Conservation (phyloP, 345 rosid genomes). For the Aquilaria malaccensis region DNA sequence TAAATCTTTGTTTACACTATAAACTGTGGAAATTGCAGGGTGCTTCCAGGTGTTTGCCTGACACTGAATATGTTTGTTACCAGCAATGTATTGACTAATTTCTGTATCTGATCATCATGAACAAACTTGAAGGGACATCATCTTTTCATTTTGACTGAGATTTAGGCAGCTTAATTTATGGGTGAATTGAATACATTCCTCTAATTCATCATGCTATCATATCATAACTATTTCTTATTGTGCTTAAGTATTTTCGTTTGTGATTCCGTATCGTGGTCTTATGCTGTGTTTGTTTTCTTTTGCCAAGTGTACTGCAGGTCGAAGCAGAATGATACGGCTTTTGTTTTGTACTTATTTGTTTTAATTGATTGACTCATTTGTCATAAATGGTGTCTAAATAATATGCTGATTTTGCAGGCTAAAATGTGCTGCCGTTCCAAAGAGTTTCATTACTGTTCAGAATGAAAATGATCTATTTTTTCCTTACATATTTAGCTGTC, state of each 20-base stretch:
- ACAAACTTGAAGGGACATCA: too few species aligned
- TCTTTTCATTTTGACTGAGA: conserved; percentile 5
- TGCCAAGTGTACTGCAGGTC: conserved; percentile 25
- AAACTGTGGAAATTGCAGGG: conserved; percentile 10
- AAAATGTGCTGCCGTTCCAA: conserved; percentile 45
- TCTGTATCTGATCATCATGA: background rate
- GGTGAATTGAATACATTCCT: background rate
- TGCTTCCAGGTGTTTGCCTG: conserved; percentile 8
- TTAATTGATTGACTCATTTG: conserved; percentile 14
- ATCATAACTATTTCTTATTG: background rate
- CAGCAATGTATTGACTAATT: background rate
- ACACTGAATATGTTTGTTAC: conserved; percentile 10
- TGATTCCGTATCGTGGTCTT: too few species aligned
- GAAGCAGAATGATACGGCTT: conserved; percentile 12
- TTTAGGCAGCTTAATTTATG: background rate
- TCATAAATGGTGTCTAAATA: conserved; percentile 27
- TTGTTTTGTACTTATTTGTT: conserved; percentile 3
- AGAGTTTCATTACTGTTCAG: conserved; percentile 29
- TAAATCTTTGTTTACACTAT: conserved; percentile 10
- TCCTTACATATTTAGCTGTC: background rate
- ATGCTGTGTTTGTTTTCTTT: conserved; percentile 1
- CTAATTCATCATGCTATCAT: background rate
- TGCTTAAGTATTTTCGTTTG: too few species aligned
- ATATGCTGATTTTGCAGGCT: conserved; percentile 66
- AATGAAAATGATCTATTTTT: conserved; percentile 16